phyloP scores from a whole-genome alignment of 805 yeast genomes.

The Ogataea nakhonphanomensis region DNA sequence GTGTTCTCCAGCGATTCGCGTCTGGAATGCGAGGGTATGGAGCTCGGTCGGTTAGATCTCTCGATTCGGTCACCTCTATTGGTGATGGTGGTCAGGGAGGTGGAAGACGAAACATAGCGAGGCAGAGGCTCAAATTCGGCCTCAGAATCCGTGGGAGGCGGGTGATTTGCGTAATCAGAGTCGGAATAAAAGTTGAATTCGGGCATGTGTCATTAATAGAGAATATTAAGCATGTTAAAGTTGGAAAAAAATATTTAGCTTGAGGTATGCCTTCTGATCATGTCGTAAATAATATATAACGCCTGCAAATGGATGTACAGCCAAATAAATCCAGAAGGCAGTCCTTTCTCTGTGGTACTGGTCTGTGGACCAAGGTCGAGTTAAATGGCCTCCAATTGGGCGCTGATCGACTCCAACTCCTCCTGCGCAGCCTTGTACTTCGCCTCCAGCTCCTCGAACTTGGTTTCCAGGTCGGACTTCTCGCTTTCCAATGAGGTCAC shows the following conservation, averaged over 20 bases:
- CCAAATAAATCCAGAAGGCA: conserved; percentile 3
- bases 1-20: conserved; percentile 11
- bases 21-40: conserved; percentile 3
- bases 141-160: conserved; percentile 38
- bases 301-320: conserved; percentile 6
- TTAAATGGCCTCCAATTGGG: conserved; percentile 82
- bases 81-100: conserved; percentile 14
- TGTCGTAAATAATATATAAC: conserved; percentile 17
- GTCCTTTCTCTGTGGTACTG: not conserved
- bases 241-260: conserved; percentile 2
- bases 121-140: conserved; percentile 23
- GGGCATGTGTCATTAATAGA: conserved; percentile 3
- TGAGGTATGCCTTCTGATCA: conserved; percentile 15
- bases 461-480: conserved; percentile 86
- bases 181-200: conserved; percentile 15
- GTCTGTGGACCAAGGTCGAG: conserved; percentile 3
- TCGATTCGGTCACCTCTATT: not conserved
- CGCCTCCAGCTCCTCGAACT: conserved; percentile 80
- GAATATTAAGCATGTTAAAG: not conserved
- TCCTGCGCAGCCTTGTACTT: conserved; percentile 82
- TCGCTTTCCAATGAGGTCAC: conserved; percentile 89
- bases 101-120: conserved; percentile 16
- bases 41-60: not conserved
- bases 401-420: conserved; percentile 94
- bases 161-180: conserved; percentile 38